Evolutionary conservation across 352 stramenopile genomes (phyloP).

Genomic region (Pythium oligandrum): DNA sequence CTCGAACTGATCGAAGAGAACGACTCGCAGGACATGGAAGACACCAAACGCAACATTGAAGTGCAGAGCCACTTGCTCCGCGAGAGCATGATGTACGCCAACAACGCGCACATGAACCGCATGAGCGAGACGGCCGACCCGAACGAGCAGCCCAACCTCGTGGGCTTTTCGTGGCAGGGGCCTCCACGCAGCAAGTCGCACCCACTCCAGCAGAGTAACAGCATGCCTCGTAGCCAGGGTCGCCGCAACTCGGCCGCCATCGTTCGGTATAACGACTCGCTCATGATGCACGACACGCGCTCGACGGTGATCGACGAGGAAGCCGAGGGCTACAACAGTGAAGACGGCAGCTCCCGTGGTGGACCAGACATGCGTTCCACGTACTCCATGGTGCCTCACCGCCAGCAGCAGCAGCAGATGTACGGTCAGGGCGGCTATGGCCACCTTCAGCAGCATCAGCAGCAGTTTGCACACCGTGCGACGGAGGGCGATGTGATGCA

Average conservation of each 20-base stretch:
- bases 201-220: conserved; percentile 1
- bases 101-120: too few species aligned
- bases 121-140: too few species aligned
- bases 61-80: conserved; percentile 72
- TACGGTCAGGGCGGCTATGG: conserved; percentile 1
- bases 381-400: not conserved
- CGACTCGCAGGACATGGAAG: conserved; percentile 59
- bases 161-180: too few species aligned
- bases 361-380: not conserved
- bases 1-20: conserved; percentile 42
- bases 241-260: conserved; percentile 5
- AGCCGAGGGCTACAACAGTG: not conserved
- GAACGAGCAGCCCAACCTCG: too few species aligned
- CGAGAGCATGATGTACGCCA: conserved; percentile 61
- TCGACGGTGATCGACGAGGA: conserved; percentile 17
- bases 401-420: conserved; percentile 8
- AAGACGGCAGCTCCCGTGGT: too few species aligned
- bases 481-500: conserved; percentile 30
- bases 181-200: too few species aligned
- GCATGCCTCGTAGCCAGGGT: not conserved
- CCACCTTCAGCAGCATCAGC: not conserved
- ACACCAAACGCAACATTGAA: conserved; percentile 70
- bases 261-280: conserved; percentile 23
- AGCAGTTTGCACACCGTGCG: conserved; percentile 5
- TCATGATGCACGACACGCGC: conserved; percentile 11